Evolutionary conservation across 306 rosid genomes (phyloP).

Genomic region (Aeschynomene evenia): DNA sequence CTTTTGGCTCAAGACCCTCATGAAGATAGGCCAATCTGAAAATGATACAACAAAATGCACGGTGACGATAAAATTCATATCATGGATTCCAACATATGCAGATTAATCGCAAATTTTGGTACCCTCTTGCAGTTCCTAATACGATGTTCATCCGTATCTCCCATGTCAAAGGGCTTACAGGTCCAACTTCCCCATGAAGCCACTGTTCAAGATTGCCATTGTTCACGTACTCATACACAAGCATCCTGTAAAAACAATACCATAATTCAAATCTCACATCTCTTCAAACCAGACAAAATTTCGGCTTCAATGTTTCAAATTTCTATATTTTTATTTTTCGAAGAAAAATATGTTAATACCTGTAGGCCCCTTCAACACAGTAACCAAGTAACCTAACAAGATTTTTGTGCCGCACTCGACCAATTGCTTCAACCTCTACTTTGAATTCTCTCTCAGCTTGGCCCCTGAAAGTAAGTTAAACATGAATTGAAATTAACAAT

Average conservation of each 20-base stretch:
- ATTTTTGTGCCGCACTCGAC: constrained; percentile 96
- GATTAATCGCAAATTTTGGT: constrained; percentile 14
- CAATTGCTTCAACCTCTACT: constrained; percentile 95
- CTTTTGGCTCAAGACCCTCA: constrained; percentile 97
- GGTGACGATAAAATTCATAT: constrained; percentile 20
- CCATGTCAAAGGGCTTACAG: constrained; percentile 91
- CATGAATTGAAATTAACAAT: background rate
- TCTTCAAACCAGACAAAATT: constrained; percentile 15
- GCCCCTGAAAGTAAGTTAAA: constrained; percentile 62
- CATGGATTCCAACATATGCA: background rate
- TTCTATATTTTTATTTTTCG: background rate
- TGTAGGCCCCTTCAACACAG: constrained; percentile 98
- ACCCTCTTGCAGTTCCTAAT: constrained; percentile 96
- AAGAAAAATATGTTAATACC: constrained; percentile 41
- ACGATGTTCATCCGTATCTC: constrained; percentile 74
- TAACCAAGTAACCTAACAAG: constrained; percentile 93
- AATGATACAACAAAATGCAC: constrained; percentile 15
- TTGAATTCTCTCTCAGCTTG: constrained; percentile 98
- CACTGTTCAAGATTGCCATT: constrained; percentile 97
- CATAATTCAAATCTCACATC: constrained; percentile 21
- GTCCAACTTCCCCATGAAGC: constrained; percentile 95
- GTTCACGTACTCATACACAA: constrained; percentile 88
- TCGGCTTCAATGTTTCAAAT: background rate
- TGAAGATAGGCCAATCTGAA: constrained; percentile 96
- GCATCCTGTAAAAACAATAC: constrained; percentile 69